phyloP scores from a whole-genome alignment of 805 yeast genomes.

The Candida germanica region DNA sequence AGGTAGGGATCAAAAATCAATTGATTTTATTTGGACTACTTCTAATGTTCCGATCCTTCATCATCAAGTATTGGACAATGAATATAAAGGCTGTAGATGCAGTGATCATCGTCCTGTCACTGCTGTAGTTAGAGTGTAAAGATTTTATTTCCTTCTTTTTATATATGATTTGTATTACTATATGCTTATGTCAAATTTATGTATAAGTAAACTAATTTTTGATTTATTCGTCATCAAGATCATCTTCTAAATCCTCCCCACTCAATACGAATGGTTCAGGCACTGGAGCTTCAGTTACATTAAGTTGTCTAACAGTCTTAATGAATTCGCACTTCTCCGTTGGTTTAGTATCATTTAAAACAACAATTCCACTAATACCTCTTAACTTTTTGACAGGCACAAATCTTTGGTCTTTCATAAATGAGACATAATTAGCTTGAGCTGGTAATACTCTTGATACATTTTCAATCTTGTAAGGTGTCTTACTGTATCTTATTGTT shows the following conservation, averaged over 20 bases:
- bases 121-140: slow-evolving; percentile 10
- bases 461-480: slow-evolving; percentile 70
- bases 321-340: slow-evolving; percentile 61
- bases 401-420: slow-evolving; percentile 70
- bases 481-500: slow-evolving; percentile 53
- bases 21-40: slow-evolving; percentile 44
- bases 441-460: slow-evolving; percentile 86
- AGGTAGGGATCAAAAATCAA: slow-evolving; percentile 23
- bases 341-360: slow-evolving; percentile 62
- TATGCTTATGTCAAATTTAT: background rate
- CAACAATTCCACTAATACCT: slow-evolving; percentile 68
- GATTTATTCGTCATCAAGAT: slow-evolving; percentile 12
- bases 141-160: background rate
- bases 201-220: background rate
- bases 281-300: slow-evolving; percentile 68
- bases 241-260: slow-evolving; percentile 49
- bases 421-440: slow-evolving; percentile 80
- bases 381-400: slow-evolving; percentile 77
- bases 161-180: background rate
- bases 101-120: slow-evolving; percentile 40
- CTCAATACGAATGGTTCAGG: slow-evolving; percentile 68
- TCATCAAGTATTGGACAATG: slow-evolving; percentile 22
- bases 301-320: slow-evolving; percentile 80
- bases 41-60: slow-evolving; percentile 11
- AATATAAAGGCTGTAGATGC: slow-evolving; percentile 27